A percentile compares a stretch with the other conserved stretches of the same genome.
phyloP scores from a whole-genome alignment of 1,284 basidiomycete genomes.

The Fistulina hepatica region DNA sequence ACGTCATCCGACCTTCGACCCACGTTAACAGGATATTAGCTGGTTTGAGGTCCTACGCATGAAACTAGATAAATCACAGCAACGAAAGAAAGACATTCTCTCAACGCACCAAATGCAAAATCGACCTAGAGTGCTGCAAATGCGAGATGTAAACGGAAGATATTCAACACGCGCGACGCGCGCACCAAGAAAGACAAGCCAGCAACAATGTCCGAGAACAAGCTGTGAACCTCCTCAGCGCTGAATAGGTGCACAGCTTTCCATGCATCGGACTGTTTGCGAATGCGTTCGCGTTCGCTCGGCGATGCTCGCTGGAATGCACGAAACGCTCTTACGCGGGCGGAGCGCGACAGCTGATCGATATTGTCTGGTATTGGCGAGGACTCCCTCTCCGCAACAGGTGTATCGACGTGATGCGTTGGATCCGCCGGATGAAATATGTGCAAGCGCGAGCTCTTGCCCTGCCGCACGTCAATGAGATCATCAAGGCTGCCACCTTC shows the following conservation, averaged over 20 bases:
- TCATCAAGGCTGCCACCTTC: conserved; percentile 82
- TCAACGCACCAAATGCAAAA: conserved; percentile 70
- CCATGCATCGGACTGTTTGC: conserved; percentile 30
- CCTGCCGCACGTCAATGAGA: conserved; percentile 69
- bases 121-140: conserved; percentile 68
- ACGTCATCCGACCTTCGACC: conserved; percentile 83
- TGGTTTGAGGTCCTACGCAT: conserved; percentile 71
- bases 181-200: conserved; percentile 74
- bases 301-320: conserved; percentile 52
- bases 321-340: conserved; percentile 65
- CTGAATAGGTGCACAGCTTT: conserved; percentile 72
- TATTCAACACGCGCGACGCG: conserved; percentile 9
- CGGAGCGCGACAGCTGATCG: conserved; percentile 46
- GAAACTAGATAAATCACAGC: too few relatives aligned
- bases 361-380: conserved; percentile 1
- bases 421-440: conserved; percentile 31
- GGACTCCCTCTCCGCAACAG: conserved; percentile 11
- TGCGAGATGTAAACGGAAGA: neutral
- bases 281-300: conserved; percentile 50
- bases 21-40: conserved; percentile 88
- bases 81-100: neutral
- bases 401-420: conserved; percentile 15
- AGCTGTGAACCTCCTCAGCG: conserved; percentile 65
- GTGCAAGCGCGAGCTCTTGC: conserved; percentile 35
- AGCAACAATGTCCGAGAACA: conserved; percentile 70